Conservation (phyloP, 2,329 filamentous ascomycete species). For the Waltergamsia citrina region DNA sequence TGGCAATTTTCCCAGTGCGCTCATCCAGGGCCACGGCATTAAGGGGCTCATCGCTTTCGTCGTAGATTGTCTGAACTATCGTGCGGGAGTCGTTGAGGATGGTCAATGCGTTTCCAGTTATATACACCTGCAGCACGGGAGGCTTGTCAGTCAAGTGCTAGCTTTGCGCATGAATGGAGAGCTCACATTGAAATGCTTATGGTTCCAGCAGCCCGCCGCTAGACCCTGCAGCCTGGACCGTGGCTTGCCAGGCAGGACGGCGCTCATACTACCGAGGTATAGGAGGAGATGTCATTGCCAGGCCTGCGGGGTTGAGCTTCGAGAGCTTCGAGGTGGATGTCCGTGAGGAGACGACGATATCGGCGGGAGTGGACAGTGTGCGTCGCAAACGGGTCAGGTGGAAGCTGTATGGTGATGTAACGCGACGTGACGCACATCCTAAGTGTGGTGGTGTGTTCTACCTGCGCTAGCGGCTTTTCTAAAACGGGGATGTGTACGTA, state of each 20-base stretch:
- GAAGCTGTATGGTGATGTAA: background rate
- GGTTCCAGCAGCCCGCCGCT: slow-evolving; percentile 64
- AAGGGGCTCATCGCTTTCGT: slow-evolving; percentile 61
- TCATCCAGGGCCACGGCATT: slow-evolving; percentile 77
- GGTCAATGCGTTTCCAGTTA: slow-evolving; percentile 80
- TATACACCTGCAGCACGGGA: slow-evolving; percentile 56
- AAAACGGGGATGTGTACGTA: too few relatives aligned
- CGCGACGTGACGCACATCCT: slow-evolving; percentile 5
- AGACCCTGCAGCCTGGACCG: slow-evolving; percentile 70
- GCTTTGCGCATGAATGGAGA: background rate
- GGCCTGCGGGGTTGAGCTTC: background rate
- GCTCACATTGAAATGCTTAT: slow-evolving; percentile 62
- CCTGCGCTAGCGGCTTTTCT: slow-evolving; percentile 1
- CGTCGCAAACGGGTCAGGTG: background rate
- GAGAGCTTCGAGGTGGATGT: background rate
- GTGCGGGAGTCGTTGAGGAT: slow-evolving; percentile 67
- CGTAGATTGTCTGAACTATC: slow-evolving; percentile 84
- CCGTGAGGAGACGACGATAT: background rate
- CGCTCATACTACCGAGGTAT: slow-evolving; percentile 54
- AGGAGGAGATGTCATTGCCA: slow-evolving; percentile 2
- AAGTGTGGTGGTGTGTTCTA: too few relatives aligned
- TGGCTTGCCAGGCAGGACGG: slow-evolving; percentile 71
- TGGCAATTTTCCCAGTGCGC: slow-evolving; percentile 73
- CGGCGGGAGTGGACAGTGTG: background rate
- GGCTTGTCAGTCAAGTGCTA: slow-evolving; percentile 2